Conservation (phyloP, 768 basidiomycete genomes). For the Rhodotorula babjevae region DNA sequence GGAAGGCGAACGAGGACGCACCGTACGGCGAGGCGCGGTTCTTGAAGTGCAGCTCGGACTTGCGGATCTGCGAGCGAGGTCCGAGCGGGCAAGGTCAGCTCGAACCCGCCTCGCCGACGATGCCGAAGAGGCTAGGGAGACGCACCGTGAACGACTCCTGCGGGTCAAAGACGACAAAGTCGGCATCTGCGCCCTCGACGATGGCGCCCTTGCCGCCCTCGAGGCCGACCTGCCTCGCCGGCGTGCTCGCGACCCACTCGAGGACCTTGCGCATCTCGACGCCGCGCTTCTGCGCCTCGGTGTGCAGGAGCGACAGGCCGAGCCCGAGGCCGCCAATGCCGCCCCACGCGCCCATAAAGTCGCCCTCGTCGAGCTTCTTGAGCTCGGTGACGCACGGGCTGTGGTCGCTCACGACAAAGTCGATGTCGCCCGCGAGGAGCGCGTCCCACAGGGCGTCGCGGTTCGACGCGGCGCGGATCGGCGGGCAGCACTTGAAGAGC, state of each 20-base stretch:
- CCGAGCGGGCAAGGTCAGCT: conserved; percentile 14
- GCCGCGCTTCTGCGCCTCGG: conserved; percentile 63
- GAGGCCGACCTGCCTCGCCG: conserved; percentile 76
- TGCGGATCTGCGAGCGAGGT: conserved; percentile 58
- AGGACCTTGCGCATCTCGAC: conserved; percentile 61
- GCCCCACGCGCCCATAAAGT: conserved; percentile 89
- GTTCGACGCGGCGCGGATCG: conserved; percentile 71
- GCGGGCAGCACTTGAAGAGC: conserved; percentile 93
- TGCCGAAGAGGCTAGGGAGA: no score
- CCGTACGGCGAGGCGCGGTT: conserved; percentile 87
- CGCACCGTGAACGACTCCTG: conserved; percentile 46
- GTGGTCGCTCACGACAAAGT: conserved; percentile 93
- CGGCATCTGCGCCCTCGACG: conserved; percentile 70
- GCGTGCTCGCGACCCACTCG: conserved; percentile 67
- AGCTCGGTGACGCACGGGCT: conserved; percentile 61
- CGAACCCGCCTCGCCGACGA: no score
- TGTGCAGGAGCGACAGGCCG: conserved; percentile 83
- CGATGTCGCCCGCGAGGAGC: conserved; percentile 72
- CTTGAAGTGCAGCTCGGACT: conserved; percentile 73
- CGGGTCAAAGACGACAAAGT: conserved; percentile 80
- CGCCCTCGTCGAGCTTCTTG: conserved; percentile 67
- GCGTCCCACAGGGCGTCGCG: conserved; percentile 74
- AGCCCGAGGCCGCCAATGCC: conserved; percentile 88
- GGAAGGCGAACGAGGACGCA: neutral
- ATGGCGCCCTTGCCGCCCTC: conserved; percentile 66